phyloP scores from a whole-genome alignment of 176 grass and related monocot species.

The Zizania latifolia region DNA sequence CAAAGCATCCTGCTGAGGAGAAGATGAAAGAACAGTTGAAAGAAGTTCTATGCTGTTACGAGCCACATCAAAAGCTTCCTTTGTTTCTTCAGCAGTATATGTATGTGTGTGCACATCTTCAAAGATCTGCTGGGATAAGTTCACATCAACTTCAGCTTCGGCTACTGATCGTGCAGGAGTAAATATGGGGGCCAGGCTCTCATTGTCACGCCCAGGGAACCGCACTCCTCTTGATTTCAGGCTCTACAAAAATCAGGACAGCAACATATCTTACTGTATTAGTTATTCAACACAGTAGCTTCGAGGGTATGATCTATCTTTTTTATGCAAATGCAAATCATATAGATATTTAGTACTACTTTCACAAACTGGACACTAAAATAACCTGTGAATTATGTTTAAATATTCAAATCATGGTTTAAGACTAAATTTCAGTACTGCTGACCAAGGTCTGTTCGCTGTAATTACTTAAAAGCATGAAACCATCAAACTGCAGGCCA shows the following conservation, averaged over 20 bases:
- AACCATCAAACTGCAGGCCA: not conserved
- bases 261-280: not conserved
- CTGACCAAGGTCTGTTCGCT: not conserved
- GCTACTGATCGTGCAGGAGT: constrained; percentile 59
- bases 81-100: constrained; percentile 68
- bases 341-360: not conserved
- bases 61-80: constrained; percentile 90
- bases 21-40: constrained; percentile 90
- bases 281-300: not conserved
- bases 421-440: too few species aligned
- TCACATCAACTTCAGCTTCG: constrained; percentile 46
- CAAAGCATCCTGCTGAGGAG: constrained; percentile 84
- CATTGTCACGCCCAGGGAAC: constrained; percentile 81
- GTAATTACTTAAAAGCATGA: not conserved
- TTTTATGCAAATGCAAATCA: constrained; percentile 8
- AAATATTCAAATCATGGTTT: too few species aligned
- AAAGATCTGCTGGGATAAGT: constrained; percentile 46
- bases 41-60: constrained; percentile 89
- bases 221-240: constrained; percentile 92
- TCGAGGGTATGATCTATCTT: not conserved
- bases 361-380: too few species aligned
- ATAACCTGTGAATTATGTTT: too few species aligned
- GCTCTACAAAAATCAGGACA: constrained; percentile 49
- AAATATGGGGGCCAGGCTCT: constrained; percentile 77
- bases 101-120: constrained; percentile 56